Evolutionary conservation across 169 alveolate genomes (phyloP), one percentile per base, ranked within the genome.

Genomic region (Cryptosporidium andersoni): DNA sequence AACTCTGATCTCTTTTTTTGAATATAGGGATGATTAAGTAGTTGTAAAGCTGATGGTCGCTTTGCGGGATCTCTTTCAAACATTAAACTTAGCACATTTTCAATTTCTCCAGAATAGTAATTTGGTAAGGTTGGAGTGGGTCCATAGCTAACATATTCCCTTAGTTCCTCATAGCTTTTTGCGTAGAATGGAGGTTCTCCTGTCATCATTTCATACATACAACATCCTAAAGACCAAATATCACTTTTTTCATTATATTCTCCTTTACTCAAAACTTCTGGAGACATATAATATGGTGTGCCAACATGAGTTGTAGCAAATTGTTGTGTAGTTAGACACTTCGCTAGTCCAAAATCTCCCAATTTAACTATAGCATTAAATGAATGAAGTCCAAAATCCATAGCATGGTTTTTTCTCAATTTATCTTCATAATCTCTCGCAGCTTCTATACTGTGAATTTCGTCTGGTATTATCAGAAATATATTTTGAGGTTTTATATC

Each of bases 211-310:
- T 96, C 99, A 81, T 95, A 96, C 11, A 96, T 82, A 34, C 96
- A 93, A 52, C 98, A 95, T 9, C 99, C 99, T 51, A 94, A 81
- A 14, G 98, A 95, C 95, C 97, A 94, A 89, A 94, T 96, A 66
- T 96, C 98, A 85, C 96, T 93, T 81, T 95, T 95, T 88, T 96
- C 98, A 91, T 97, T 97, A 88, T 97, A 97, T 66, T 92, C 93
- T 65, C 93, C 92, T 49, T 95, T 97, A 36, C 93, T 91, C 12
- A 97, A 91, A 51, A 95, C 93, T 82, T 97, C 99, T 1, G 99
- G 99, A 60, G 98, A 94, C 99, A 97, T 96, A 89, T 97, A 97
- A 88, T 96, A 96, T 1, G 99, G 99, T 11, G 98, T 96, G 9
- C 98, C 98, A 8, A 96, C 98, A 66, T 96, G 95, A 0, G 98